These are phyloP conservation scores for Petasospora fabianii DNA, from an alignment of 1,139 yeast genomes.

Conservation along the genomic window DNA sequence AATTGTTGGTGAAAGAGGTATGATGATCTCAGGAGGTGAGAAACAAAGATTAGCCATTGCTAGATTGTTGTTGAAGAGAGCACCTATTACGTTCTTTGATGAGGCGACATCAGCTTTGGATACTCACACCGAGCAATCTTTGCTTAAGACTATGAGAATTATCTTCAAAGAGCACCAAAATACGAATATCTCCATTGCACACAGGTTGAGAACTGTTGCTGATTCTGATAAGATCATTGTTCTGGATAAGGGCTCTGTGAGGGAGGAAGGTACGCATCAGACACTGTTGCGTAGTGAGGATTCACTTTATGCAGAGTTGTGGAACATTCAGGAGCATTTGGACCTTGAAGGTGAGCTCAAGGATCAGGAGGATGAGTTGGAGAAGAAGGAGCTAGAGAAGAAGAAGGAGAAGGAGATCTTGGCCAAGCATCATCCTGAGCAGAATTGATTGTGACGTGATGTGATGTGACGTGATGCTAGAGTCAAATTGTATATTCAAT, in stretches of 20 bases:
- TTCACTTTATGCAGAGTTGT: conserved; percentile 71
- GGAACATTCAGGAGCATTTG: conserved; percentile 89
- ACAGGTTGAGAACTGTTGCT: conserved; percentile 87
- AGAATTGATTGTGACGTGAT: too few relatives aligned
- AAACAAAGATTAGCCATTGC: conserved; percentile 95
- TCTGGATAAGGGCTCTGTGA: conserved; percentile 69
- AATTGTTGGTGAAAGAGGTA: conserved; percentile 95
- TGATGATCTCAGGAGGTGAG: conserved; percentile 99
- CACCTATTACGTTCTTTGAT: conserved; percentile 92
- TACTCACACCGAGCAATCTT: conserved; percentile 89
- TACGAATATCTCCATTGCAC: conserved; percentile 92
- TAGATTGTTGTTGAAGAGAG: conserved; percentile 72
- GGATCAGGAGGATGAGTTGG: conserved; percentile 7
- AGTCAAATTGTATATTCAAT: too few relatives aligned
- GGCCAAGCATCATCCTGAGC: conserved; percentile 3
- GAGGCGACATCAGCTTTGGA: conserved; percentile 97
- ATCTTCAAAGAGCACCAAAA: conserved; percentile 54
- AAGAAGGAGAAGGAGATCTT: conserved; percentile 10
- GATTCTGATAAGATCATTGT: conserved; percentile 94
- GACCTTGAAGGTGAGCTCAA: conserved; percentile 41
- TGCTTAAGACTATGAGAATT: conserved; percentile 65
- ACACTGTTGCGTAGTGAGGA: conserved; percentile 48
- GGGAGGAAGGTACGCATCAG: conserved; percentile 83
- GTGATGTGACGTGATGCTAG: too few relatives aligned
- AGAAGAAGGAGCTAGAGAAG: conserved; percentile 9